Evolutionary conservation across 352 stramenopile species (phyloP).

Genomic region (Globisporangium echinulatum): DNA sequence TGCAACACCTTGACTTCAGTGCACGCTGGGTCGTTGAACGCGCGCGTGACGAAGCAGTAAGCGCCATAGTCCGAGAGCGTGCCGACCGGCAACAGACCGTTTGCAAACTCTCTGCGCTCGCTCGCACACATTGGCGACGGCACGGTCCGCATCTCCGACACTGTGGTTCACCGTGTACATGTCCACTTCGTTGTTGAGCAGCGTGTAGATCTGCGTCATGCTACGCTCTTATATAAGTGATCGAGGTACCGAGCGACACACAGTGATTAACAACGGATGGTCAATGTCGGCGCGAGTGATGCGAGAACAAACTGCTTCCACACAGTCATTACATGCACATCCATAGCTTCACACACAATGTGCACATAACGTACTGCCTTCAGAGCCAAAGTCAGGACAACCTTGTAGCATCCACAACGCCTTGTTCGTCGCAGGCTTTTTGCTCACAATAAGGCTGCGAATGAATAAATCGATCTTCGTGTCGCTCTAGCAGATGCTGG

Average conservation of each 20-base stretch:
- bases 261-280: not conserved
- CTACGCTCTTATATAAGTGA: constrained; percentile 5
- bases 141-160: constrained; percentile 20
- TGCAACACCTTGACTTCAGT: not conserved
- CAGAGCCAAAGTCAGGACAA: constrained; percentile 15
- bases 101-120: constrained; percentile 1
- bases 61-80: not conserved
- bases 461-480: constrained; percentile 22
- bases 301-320: too few species aligned
- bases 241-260: not conserved
- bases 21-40: constrained; percentile 10
- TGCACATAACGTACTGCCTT: constrained; percentile 7
- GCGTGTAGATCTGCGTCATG: constrained; percentile 7
- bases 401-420: constrained; percentile 22
- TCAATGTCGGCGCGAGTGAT: not conserved
- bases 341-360: too few species aligned
- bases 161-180: constrained; percentile 49
- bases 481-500: constrained; percentile 33
- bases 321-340: too few species aligned
- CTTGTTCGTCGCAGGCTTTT: constrained; percentile 3
- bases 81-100: constrained; percentile 9
- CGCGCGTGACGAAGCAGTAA: constrained; percentile 14
- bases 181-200: constrained; percentile 3
- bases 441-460: constrained; percentile 5
- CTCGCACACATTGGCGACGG: constrained; percentile 11